These are phyloP conservation scores for Aspergillus alliaceus DNA, from an alignment of 2,329 filamentous ascomycete genomes.

Conservation along the genomic window DNA sequence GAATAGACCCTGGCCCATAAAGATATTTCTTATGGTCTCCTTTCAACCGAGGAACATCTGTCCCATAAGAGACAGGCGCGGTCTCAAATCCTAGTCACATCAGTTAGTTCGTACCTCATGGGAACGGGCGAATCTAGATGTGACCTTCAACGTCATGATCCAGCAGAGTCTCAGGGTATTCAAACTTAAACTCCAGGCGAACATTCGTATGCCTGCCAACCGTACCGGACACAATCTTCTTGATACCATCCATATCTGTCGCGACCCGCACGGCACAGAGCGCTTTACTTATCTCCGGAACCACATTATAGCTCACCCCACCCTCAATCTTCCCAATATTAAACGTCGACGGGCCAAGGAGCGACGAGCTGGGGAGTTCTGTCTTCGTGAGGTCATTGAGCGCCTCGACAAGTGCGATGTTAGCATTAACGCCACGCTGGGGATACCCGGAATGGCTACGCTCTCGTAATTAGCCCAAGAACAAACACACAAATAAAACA, in stretches of 20 bases:
- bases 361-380: slow-evolving; percentile 34
- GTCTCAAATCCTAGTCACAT: slow-evolving; percentile 33
- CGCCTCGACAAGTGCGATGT: slow-evolving; percentile 34
- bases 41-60: slow-evolving; percentile 40
- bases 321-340: slow-evolving; percentile 43
- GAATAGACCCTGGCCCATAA: slow-evolving; percentile 43
- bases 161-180: slow-evolving; percentile 40
- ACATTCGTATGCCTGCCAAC: slow-evolving; percentile 35
- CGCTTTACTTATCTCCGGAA: slow-evolving; percentile 39
- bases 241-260: slow-evolving; percentile 35
- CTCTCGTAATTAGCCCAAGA: neutral
- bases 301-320: slow-evolving; percentile 42
- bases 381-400: slow-evolving; percentile 24
- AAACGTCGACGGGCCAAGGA: slow-evolving; percentile 42
- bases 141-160: slow-evolving; percentile 37
- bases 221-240: slow-evolving; percentile 31
- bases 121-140: neutral
- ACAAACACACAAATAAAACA: neutral
- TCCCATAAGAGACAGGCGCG: slow-evolving; percentile 40
- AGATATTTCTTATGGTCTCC: slow-evolving; percentile 37
- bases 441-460: slow-evolving; percentile 41
- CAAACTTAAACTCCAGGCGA: slow-evolving; percentile 36
- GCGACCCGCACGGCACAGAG: slow-evolving; percentile 44
- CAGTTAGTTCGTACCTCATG: neutral
- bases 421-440: slow-evolving; percentile 32